phyloP scores from a whole-genome alignment of 177 flowering plant species.

The Tripterygium wilfordii region DNA sequence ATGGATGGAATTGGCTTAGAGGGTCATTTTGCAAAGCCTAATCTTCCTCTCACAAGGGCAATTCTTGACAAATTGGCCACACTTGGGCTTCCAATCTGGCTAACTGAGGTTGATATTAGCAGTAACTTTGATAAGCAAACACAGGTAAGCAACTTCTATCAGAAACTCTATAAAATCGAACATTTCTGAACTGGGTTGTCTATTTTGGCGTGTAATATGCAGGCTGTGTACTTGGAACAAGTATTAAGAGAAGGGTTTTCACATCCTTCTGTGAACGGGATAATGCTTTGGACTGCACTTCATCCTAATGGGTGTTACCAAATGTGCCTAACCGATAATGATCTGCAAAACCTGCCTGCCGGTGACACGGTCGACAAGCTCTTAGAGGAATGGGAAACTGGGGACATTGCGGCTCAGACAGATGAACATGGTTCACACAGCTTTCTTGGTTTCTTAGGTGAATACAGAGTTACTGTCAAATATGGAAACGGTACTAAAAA shows the following conservation, averaged over 20 bases:
- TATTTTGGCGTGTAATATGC: constrained; percentile 43
- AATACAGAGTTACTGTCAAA: constrained; percentile 43
- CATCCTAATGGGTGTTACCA: constrained; percentile 75
- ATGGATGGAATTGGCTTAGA: constrained; percentile 92
- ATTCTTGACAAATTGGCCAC: constrained; percentile 71
- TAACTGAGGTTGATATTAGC: constrained; percentile 91
- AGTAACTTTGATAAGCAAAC: too few species aligned
- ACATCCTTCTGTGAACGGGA: constrained; percentile 86
- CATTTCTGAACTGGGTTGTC: too few species aligned
- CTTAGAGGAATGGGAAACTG: constrained; percentile 70
- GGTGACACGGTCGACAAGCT: constrained; percentile 79
- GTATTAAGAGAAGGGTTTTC: constrained; percentile 87
- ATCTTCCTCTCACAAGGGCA: constrained; percentile 64
- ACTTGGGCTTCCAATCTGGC: constrained; percentile 95
- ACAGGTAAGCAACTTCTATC: too few species aligned
- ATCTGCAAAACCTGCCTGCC: constrained; percentile 65
- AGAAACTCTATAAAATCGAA: too few species aligned
- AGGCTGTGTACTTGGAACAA: constrained; percentile 46
- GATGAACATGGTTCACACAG: constrained; percentile 68
- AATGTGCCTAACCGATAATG: constrained; percentile 79
- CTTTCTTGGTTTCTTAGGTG: constrained; percentile 77
- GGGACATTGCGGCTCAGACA: constrained; percentile 30
- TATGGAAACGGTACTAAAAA: constrained; percentile 29
- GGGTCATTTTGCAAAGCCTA: constrained; percentile 83
- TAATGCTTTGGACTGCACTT: constrained; percentile 66